Percentiles rank a stretch among this genome's conserved stretches.
These are phyloP conservation scores for grape (Vitis vinifera) DNA, from an alignment of 164 flowering plant genomes.

Conservation along the genomic window ASM3070453v1 NC_081807.1:2887001-2887500, in stretches of 20 bases:
- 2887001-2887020: too few species aligned
- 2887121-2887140: too few species aligned
- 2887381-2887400: constrained; percentile 6
- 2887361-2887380: not conserved
- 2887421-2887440: constrained; percentile 90
- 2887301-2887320: not conserved
- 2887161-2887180: too few species aligned
- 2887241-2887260: constrained; percentile 91
- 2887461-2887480: constrained; percentile 79
- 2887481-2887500: constrained; percentile 55
- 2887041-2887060: too few species aligned
- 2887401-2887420: constrained; percentile 97
- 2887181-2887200: not conserved
- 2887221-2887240: constrained; percentile 87
- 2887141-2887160: too few species aligned
- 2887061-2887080: too few species aligned
- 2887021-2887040: too few species aligned
- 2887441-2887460: constrained; percentile 81
- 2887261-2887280: constrained; percentile 81
- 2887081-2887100: too few species aligned
- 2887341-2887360: not conserved
- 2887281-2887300: constrained; percentile 41
- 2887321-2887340: not conserved
- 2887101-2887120: too few species aligned
- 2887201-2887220: constrained; percentile 97